These are phyloP conservation scores for Solanum hybrid DNA, from an alignment of 305 asterid species.

Conservation along the genomic window DNA sequence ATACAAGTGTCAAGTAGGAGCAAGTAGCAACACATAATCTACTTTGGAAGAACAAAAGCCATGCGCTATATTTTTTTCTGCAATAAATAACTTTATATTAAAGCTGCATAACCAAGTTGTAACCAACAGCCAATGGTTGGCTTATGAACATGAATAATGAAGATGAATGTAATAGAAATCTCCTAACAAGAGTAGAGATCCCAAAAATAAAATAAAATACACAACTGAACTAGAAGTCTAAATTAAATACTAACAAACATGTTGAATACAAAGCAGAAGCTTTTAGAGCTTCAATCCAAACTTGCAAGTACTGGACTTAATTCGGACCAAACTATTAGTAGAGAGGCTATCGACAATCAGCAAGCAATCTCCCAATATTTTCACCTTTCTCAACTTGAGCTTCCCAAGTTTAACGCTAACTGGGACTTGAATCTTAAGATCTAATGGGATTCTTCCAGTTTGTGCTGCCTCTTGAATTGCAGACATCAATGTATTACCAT, in stretches of 20 bases:
- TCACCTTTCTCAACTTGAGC: conserved; percentile 63
- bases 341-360: conserved; percentile 77
- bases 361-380: conserved; percentile 56
- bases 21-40: neutral
- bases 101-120: neutral
- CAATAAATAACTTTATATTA: neutral
- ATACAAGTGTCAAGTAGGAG: neutral
- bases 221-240: neutral
- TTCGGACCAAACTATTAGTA: conserved; percentile 50
- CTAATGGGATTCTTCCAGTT: conserved; percentile 70
- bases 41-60: neutral
- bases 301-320: conserved; percentile 65
- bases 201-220: neutral
- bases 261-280: neutral
- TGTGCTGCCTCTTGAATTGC: conserved; percentile 85
- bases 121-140: neutral
- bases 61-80: neutral
- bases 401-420: conserved; percentile 61
- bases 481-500: conserved; percentile 54
- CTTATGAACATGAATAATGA: neutral
- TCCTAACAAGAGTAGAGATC: neutral
- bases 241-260: neutral
- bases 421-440: conserved; percentile 73
- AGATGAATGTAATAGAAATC: neutral
- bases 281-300: conserved; percentile 54